A percentile compares a stretch with the other conserved stretches of the same genome.
These are phyloP conservation scores for Cucumis melo DNA, from an alignment of 306 rosid genomes.

Conservation along the genomic window DNA sequence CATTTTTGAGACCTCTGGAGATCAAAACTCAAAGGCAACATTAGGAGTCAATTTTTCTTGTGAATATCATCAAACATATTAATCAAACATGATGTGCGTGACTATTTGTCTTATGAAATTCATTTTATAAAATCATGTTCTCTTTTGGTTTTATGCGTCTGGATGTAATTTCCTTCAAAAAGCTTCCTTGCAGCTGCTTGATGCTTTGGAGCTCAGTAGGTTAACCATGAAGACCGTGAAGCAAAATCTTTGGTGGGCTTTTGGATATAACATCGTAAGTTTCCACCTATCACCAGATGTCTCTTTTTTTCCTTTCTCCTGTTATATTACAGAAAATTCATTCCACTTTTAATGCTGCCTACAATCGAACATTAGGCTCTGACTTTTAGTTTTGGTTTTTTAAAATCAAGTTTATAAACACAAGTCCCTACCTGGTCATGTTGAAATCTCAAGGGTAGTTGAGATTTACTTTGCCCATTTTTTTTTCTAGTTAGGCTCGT, in stretches of 20 bases:
- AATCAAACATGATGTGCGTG: neutral
- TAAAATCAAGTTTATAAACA: no score
- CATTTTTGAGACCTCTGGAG: neutral
- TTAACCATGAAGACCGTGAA: slow-evolving; percentile 84
- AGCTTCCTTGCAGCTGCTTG: slow-evolving; percentile 60
- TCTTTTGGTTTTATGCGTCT: neutral
- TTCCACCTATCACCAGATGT: slow-evolving; percentile 3
- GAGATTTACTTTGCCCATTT: no score
- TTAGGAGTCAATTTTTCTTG: neutral
- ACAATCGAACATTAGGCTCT: neutral
- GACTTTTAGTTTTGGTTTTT: neutral
- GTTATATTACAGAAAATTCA: neutral
- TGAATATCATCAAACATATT: neutral
- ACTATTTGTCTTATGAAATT: neutral
- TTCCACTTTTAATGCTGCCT: neutral
- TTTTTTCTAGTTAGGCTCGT: no score
- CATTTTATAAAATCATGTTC: neutral
- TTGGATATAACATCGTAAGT: slow-evolving; percentile 83
- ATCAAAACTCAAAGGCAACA: neutral
- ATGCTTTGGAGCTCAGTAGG: slow-evolving; percentile 93
- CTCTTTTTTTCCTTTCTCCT: neutral
- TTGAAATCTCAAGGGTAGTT: no score
- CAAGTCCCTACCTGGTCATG: neutral
- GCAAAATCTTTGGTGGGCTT: slow-evolving; percentile 99
- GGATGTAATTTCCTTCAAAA: slow-evolving; percentile 13